Conservation (phyloP, 2,329 filamentous ascomycete species). For the Colletotrichum endophyticum region DNA sequence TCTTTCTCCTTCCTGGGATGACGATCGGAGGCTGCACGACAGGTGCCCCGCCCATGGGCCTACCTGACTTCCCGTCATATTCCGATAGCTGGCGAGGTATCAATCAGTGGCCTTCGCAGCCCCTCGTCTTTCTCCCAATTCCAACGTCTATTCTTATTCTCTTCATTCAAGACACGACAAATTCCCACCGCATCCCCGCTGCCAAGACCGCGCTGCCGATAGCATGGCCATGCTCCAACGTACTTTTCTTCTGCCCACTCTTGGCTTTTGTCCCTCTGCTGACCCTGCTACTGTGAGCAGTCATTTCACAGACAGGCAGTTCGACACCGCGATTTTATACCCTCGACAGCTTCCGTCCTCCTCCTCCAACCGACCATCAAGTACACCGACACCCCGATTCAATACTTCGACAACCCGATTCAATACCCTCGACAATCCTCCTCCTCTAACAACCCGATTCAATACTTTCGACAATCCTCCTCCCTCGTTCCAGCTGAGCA, state of each 20-base stretch:
- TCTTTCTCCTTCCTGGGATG: not conserved
- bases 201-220: not conserved
- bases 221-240: not conserved
- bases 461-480: not conserved
- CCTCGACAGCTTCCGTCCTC: not conserved
- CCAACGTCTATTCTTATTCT: not conserved
- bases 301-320: not conserved
- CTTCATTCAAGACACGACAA: not conserved
- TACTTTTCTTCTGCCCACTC: not conserved
- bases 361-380: not conserved
- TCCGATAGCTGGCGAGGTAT: not conserved
- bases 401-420: not conserved
- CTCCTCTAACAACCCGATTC: not conserved
- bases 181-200: not conserved
- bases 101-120: not conserved
- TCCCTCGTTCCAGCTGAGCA: not conserved
- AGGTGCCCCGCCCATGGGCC: not conserved
- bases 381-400: not conserved
- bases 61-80: not conserved
- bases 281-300: not conserved
- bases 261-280: not conserved
- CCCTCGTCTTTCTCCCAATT: not conserved
- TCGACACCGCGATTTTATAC: not conserved
- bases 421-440: not conserved
- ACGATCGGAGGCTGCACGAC: not conserved